Evolutionary conservation across 2,329 filamentous ascomycete genomes (phyloP), one percentile per base, ranked within the genome.

Genomic region (Tolypocladium tropicale): DNA sequence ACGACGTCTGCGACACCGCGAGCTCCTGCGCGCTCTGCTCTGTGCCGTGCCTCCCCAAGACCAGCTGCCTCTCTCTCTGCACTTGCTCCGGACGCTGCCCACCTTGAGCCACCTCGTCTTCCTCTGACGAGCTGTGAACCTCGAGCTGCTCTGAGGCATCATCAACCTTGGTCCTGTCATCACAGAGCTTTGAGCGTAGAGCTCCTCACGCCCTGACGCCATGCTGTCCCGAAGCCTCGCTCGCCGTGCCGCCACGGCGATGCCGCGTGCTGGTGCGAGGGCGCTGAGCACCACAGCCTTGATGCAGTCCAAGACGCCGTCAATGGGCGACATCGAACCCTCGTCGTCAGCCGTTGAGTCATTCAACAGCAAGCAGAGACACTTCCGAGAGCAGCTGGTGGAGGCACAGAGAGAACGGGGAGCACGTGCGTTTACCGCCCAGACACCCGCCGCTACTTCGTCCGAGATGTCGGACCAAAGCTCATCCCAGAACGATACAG

Each of bases 291-390:
- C 80, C 56, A 81, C 83, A 57, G 70, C 77, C 57, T 61, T 66
- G 60, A 66, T 70, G 60, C 67, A 71, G 55, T 63, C 60, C 60
- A 78, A 77, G 57, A 76, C 84, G 23, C 94, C 94, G n/a, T 84
- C 88, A 39, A 82, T 99, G 62, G 87, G 89, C 70, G 92, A 99
- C 73, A 84, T 99, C 65, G 77, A 87, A 79, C 72, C 74, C 21
- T 69, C 71, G 50, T 82, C 86, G 52, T 78, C 88, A 60, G 83
- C 83, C 59, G 85, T 89, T 61, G 78, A 85, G 54, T 78, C 80
- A 56, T 99, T 97, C 80, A 90, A 89, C 70, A 76, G 80, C 66
- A 90, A 88, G 73, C 92, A 96, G 76, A 87, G 86, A 73, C 80
- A 85, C 67, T 97, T 96, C 76, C 88, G 94, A 70, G 85, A 92